phyloP scores from a whole-genome alignment of 306 rosid genomes.

The Cicer arietinum region DNA sequence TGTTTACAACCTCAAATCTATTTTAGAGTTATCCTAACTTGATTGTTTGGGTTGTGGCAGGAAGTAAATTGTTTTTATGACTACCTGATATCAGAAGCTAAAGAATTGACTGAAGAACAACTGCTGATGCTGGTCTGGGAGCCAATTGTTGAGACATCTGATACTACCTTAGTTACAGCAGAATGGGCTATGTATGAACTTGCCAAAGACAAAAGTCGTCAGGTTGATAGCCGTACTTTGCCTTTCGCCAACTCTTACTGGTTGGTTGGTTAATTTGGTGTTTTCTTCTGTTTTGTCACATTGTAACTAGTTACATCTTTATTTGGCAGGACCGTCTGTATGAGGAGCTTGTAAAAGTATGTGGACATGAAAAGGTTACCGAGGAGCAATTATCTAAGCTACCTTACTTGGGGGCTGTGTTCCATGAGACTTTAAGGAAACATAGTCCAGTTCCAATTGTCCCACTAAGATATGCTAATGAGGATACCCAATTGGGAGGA shows the following conservation, averaged over 20 bases:
- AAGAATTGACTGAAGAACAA: conserved; percentile 65
- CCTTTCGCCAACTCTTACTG: not conserved
- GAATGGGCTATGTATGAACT: conserved; percentile 97
- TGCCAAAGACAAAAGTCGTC: conserved; percentile 66
- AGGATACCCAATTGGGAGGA: conserved; percentile 85
- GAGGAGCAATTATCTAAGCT: conserved; percentile 71
- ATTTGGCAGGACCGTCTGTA: conserved; percentile 63
- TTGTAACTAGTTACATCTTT: not conserved
- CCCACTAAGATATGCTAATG: conserved; percentile 76
- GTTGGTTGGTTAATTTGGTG: not conserved
- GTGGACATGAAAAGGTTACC: conserved; percentile 60
- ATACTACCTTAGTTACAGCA: conserved; percentile 76
- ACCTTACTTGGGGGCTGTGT: conserved; percentile 78
- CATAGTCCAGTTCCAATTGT: conserved; percentile 77
- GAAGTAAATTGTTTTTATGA: conserved; percentile 67
- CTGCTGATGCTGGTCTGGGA: conserved; percentile 80
- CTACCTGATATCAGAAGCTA: conserved; percentile 68
- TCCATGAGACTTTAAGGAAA: conserved; percentile 86
- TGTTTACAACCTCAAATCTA: not conserved
- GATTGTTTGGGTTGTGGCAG: conserved; percentile 49
- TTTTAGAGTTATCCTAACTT: conserved; percentile 33
- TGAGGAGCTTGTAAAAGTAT: conserved; percentile 56
- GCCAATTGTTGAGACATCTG: conserved; percentile 78
- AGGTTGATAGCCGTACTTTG: conserved; percentile 53
- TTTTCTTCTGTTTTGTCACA: not conserved